phyloP scores from a whole-genome alignment of 75 land plant genomes.

The Picea sitchensis region DNA sequence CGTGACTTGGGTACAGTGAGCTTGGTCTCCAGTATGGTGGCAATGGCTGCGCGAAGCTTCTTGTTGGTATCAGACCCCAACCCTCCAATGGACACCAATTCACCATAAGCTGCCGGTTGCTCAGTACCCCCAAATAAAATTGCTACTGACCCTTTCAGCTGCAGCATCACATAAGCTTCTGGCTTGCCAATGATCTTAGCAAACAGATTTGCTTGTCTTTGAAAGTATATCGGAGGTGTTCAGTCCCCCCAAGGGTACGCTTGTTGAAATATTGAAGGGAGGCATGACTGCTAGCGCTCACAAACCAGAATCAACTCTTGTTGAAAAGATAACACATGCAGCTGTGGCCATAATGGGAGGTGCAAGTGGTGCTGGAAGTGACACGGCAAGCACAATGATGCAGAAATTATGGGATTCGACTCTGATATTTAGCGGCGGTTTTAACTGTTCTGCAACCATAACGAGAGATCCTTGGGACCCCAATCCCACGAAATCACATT shows the following conservation, averaged over 20 bases:
- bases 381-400: too few species aligned
- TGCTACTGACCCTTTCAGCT: constrained; percentile 58
- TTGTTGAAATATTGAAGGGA: constrained; percentile 20
- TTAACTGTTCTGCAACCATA: too few species aligned
- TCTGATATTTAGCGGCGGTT: too few species aligned
- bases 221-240: constrained; percentile 80
- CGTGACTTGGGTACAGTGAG: constrained; percentile 49
- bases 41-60: constrained; percentile 57
- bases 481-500: too few species aligned
- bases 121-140: constrained; percentile 70
- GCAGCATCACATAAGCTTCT: constrained; percentile 73
- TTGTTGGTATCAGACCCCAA: constrained; percentile 53
- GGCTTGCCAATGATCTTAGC: constrained; percentile 83
- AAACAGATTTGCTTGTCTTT: constrained; percentile 67
- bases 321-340: too few species aligned
- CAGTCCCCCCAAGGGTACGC: too few species aligned
- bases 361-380: too few species aligned
- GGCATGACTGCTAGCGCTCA: constrained; percentile 45
- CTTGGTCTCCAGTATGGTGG: constrained; percentile 46
- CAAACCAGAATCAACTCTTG: too few species aligned
- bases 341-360: too few species aligned
- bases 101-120: constrained; percentile 76
- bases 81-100: constrained; percentile 71
- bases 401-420: too few species aligned
- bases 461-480: too few species aligned